Evolutionary conservation across 257 asterid genomes (phyloP), one percentile per base, ranked within the genome.

Genomic region (Solanum raphanifolium): DNA sequence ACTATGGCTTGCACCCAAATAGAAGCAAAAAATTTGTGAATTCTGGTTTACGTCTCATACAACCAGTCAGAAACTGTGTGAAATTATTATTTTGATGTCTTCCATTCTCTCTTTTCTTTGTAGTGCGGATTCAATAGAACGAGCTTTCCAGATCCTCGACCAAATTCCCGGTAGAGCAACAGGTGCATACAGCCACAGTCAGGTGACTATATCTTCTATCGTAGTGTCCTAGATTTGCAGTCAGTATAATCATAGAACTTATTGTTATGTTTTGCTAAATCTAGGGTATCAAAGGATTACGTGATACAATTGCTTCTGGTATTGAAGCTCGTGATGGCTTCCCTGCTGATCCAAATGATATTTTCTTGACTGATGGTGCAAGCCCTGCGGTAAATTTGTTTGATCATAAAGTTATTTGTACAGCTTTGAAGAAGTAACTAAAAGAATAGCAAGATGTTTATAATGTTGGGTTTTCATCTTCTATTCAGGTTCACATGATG

Each of bases 101-200:
- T 46, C 1, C 85, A 46, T 81, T 46, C 10, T 81, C 39, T 76
- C 66, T 41, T 86, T 46, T 43, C 48, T 87, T 90, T 92, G 20
- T 76, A 97, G 99, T 92, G 98, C 99, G 46, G 99, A 97, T 93
- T 91, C 99, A 76, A 94, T 97, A 81, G 98, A 96, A 85, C 94
- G 99, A 72, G 99, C 99, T 68, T 95, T 93, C 90, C 98, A 94
- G 93, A 97, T 96, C 85, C 94, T 96, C 32, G 98, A 95, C 82
- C 96, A 95, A 92, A 97, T 97, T 91, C 99, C 99, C 73, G 99
- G 99, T 87, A 92, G 98, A 91, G 99, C 99, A 23, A 97, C 99
- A 78, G 99, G 99, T 88, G 99, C 99, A 82, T 95, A 97, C 86
- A 97, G 99, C 92, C 99, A 97, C 93, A 97, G 99, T 86, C 99